Base-by-base conservation (phyloP, 495 filamentous ascomycete species). In the Aspergillus wentii region DNA sequence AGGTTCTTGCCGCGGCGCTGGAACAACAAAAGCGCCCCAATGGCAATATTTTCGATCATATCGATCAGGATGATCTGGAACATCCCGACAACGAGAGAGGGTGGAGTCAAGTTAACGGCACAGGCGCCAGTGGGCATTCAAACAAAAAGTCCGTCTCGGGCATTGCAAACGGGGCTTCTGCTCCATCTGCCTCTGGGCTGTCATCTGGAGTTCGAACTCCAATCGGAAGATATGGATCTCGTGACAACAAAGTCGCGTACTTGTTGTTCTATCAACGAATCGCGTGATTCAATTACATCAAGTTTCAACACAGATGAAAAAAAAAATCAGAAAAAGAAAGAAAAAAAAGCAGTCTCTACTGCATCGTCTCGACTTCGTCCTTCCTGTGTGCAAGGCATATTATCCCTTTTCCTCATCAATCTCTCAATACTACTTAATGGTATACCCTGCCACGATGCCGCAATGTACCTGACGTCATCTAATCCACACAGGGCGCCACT, bases 211-310 rank as follows among this genome's bases (percentile, higher is more conserved):
- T 83, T 51, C 69, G 72, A 50, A 78, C 78, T 4, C 76, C 79
- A 11, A 48, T 69, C 34, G 72, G 68, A 30, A 85, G 81, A 59
- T 83, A 82, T 47, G 81, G 76, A 18, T 71, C 85, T 44, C 88
- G 83, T 62, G 94, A 96, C 56, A 94, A 87, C 69, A 95, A 94
- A 69, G 90, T 95, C 36, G 92, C 92, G 10, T 98, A 98, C 62
- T 76, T 98, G 43, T 62, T 98, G 56, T 94, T 98, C 64, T 98
- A 98, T 59, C 82, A 95, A 66, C 80, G 76, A 44, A 78, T 95
- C 54, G 57, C 54, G 38, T 69, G 42, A 59, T 33, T 39, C 14
- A 23, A 16, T 17, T 17, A 14, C 18, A 16, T 29, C 11, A n/a
- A 25, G 11, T 13, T 5, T 29, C 26, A 29, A 29, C 26, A 29